Percentiles rank a stretch among this genome's conserved stretches.
These are phyloP conservation scores for Pythium aristosporum DNA, from an alignment of 352 stramenopile genomes.

Conservation along the genomic window DNA sequence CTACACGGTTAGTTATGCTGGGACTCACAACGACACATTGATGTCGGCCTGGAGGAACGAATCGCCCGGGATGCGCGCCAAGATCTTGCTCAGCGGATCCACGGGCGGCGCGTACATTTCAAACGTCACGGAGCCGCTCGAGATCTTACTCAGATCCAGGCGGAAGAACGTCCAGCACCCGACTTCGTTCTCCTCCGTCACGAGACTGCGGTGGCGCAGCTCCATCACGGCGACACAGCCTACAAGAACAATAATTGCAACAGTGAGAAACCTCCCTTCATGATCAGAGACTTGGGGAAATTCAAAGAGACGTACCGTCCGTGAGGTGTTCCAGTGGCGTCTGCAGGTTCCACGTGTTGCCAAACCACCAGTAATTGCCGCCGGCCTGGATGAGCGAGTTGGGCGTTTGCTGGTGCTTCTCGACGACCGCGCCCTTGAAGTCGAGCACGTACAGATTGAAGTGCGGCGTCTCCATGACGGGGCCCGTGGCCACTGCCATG, in stretches of 20 bases:
- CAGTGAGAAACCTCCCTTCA: not conserved
- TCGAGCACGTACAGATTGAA: conserved; percentile 88
- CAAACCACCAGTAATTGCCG: conserved; percentile 89
- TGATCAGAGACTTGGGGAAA: not conserved
- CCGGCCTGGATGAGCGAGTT: conserved; percentile 86
- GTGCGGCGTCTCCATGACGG: conserved; percentile 86
- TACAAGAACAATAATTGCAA: conserved; percentile 25
- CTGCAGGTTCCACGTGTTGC: conserved; percentile 88
- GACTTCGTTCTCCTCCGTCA: conserved; percentile 85
- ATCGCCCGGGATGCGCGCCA: conserved; percentile 80
- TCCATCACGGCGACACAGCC: conserved; percentile 88
- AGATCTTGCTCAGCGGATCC: conserved; percentile 84
- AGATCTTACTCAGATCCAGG: conserved; percentile 87
- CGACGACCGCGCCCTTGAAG: conserved; percentile 64
- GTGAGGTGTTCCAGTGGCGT: conserved; percentile 84
- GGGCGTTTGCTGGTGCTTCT: conserved; percentile 70
- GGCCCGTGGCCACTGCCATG: conserved; percentile 75
- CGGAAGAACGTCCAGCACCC: conserved; percentile 90
- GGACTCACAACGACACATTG: conserved; percentile 84
- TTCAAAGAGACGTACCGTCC: conserved; percentile 52
- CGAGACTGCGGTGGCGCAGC: conserved; percentile 76
- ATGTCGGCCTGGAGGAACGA: conserved; percentile 89
- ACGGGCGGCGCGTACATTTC: conserved; percentile 88
- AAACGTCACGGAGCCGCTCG: conserved; percentile 79
- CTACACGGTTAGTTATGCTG: not conserved